Evolutionary conservation across 2,329 filamentous ascomycete species (phyloP), one percentile per base, ranked within the genome.

Genomic region (Colletotrichum lentis): DNA sequence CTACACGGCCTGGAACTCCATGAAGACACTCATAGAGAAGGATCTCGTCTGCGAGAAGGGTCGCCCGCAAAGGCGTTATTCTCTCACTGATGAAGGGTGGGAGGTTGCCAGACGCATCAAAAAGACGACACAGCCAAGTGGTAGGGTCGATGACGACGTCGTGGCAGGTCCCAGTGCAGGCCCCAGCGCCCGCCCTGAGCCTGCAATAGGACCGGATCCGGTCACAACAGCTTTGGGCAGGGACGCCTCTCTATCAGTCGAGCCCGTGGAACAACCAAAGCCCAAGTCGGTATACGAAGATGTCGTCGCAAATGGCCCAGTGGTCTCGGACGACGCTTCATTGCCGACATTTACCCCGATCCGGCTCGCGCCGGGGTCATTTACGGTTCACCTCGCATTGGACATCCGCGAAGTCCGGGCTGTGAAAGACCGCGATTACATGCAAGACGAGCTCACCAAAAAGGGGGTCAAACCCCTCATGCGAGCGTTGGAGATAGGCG

Each of bases 1-100:
- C 73, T 92, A 92, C 73, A 95, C 92, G 0, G 92, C 92, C 0
- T 96, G 92, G 92, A 91, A 87, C 73, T 93, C 91, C 1, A 94
- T 95, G 85, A 92, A 92, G 75, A 93, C 90, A 0, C 79, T 96
- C 39, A 72, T 89, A 5, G 83, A 88, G 62, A 93, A 94, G 74
- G 91, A 93, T 65, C 80, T 94, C 3, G 90, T 94, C 0, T 89
- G 88, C 64, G 89, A 91, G 72, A 88, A 87, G 61, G 90, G 91
- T 0, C 84, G 90, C 18, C 91, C 91, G 0, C 77, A 88, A 20
- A 86, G 88, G 68, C 87, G 85, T 71, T 96, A 94, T 74, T 82
- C 84, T 2, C 79, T 96, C 43, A 93, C 91, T 0, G 91, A 94
- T 39, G 90, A 92, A 68, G 92, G 92, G 3, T 92, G 91, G 89